Percentiles rank a stretch among this genome's conserved stretches.
Evolutionary conservation across 768 basidiomycete species (phyloP).

Genomic region (Phylloporus sp.): DNA sequence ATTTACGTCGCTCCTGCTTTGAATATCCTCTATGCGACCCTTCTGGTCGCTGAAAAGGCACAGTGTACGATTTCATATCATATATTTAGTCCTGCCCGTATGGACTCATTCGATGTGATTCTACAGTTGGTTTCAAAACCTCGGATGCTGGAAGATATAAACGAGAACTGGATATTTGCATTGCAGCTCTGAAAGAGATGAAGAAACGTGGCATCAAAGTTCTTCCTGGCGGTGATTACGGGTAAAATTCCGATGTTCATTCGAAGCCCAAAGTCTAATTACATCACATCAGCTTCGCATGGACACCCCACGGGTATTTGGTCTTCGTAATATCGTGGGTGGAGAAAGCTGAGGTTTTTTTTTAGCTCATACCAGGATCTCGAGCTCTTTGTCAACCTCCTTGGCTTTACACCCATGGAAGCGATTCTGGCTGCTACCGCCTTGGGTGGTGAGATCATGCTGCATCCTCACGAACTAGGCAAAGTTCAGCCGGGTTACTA

Average conservation of each 20-base stretch:
- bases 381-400: conserved; percentile 34
- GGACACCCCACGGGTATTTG: conserved; percentile 33
- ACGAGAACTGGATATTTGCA: conserved; percentile 32
- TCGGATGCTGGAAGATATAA: conserved; percentile 19
- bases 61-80: conserved; percentile 15
- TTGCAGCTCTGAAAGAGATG: conserved; percentile 36
- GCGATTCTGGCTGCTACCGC: conserved; percentile 34
- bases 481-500: conserved; percentile 36
- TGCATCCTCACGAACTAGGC: conserved; percentile 34
- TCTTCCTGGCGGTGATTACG: conserved; percentile 38
- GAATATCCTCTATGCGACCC: conserved; percentile 27
- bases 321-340: background rate
- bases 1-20: conserved; percentile 33
- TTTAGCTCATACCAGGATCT: conserved; percentile 34
- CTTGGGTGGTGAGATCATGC: conserved; percentile 35
- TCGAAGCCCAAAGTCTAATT: background rate
- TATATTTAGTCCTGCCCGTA: background rate
- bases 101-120: background rate
- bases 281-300: conserved; percentile 15
- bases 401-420: conserved; percentile 36
- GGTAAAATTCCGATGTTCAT: conserved; percentile 16
- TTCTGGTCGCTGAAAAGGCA: conserved; percentile 23
- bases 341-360: background rate
- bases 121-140: conserved; percentile 20
- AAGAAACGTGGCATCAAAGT: conserved; percentile 33